Conservation (phyloP, 192 early-diverging fungal species). For the Backusella liffmaniae region DNA sequence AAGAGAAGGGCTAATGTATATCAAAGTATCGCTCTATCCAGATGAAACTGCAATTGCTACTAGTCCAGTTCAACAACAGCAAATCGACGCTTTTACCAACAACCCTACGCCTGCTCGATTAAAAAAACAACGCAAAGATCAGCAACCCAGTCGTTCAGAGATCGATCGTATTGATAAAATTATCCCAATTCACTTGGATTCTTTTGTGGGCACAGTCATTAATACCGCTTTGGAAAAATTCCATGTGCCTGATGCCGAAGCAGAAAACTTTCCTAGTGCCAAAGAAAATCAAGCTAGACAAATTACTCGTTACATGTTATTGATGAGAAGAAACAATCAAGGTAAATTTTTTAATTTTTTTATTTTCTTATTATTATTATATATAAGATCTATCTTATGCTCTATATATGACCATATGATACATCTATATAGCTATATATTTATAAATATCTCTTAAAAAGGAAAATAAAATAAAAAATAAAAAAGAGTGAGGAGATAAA, state of each 20-base stretch:
- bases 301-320: conserved; percentile 15
- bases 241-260: conserved; percentile 38
- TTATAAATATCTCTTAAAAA: background rate
- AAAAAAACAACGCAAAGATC: background rate
- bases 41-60: conserved; percentile 1
- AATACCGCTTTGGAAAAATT: conserved; percentile 46
- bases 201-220: conserved; percentile 44
- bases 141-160: background rate
- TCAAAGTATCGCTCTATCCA: conserved; percentile 36
- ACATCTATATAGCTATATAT: conserved; percentile 8
- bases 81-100: background rate
- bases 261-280: conserved; percentile 2
- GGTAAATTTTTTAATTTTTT: conserved; percentile 5
- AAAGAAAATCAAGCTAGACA: background rate
- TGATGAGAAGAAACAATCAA: conserved; percentile 12
- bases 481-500: conserved; percentile 6
- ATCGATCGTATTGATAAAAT: conserved; percentile 36
- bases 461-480: background rate
- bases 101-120: background rate
- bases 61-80: background rate
- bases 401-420: background rate
- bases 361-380: background rate
- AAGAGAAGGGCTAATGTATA: conserved; percentile 28
- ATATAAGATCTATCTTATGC: background rate
- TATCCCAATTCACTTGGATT: conserved; percentile 39